Evolutionary conservation across 352 stramenopile genomes (phyloP).

Genomic region (Globisporangium sylvaticum): DNA sequence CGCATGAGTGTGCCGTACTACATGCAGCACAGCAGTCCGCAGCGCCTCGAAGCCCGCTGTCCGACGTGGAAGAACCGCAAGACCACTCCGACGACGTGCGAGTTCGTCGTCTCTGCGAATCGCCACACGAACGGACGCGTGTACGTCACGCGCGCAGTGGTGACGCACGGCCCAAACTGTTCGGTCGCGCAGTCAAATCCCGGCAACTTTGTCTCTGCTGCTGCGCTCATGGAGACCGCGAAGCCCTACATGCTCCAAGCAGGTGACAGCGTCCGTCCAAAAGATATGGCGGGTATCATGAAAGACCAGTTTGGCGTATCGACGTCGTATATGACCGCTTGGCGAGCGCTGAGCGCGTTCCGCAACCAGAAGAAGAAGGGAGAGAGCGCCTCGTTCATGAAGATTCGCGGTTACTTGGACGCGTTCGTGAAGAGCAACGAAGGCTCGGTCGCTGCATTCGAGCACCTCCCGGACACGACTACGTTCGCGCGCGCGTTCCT

Average conservation of each 20-base stretch:
- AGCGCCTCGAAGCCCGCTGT: slow-evolving; percentile 72
- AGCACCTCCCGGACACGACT: slow-evolving; percentile 38
- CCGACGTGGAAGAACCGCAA: slow-evolving; percentile 75
- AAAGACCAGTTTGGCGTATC: slow-evolving; percentile 80
- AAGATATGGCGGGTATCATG: slow-evolving; percentile 79
- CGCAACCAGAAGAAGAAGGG: slow-evolving; percentile 64
- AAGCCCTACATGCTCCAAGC: slow-evolving; percentile 66
- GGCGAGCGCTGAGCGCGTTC: slow-evolving; percentile 66
- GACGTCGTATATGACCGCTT: slow-evolving; percentile 78
- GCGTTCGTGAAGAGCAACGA: slow-evolving; percentile 54
- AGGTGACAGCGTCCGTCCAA: slow-evolving; percentile 53
- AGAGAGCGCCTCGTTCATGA: slow-evolving; percentile 66
- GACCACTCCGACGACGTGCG: slow-evolving; percentile 38
- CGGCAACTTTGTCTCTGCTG: slow-evolving; percentile 50
- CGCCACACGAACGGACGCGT: slow-evolving; percentile 72
- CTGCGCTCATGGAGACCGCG: slow-evolving; percentile 67
- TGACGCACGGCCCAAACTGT: slow-evolving; percentile 45
- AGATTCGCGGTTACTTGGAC: slow-evolving; percentile 60
- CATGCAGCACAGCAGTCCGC: slow-evolving; percentile 81
- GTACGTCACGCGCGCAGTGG: slow-evolving; percentile 60
- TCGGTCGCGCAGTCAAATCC: slow-evolving; percentile 40
- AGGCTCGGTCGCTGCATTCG: slow-evolving; percentile 58
- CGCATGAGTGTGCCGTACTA: slow-evolving; percentile 69
- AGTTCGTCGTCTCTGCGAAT: slow-evolving; percentile 74
- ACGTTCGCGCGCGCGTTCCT: slow-evolving; percentile 65